A percentile compares a stretch with the other conserved stretches of the same genome.
Evolutionary conservation across 164 flowering plant genomes (phyloP).

Genomic region (Sedum album): DNA sequence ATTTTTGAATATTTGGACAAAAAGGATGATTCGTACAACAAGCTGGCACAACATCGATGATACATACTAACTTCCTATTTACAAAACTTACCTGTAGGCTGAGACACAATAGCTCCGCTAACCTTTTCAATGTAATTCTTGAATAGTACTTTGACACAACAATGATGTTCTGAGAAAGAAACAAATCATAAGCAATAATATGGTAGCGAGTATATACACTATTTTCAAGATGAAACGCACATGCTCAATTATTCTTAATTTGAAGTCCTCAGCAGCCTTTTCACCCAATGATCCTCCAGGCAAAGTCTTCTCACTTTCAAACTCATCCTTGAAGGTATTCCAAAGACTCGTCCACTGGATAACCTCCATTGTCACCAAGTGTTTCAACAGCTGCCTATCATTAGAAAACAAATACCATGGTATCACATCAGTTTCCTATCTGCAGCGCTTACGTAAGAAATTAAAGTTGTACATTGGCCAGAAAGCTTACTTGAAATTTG

Average conservation of each 20-base stretch:
- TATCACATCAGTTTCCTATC: background rate
- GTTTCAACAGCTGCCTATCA: constrained; percentile 67
- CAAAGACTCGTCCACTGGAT: constrained; percentile 88
- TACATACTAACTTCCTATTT: background rate
- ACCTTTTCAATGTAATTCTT: constrained; percentile 80
- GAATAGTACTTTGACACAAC: constrained; percentile 97
- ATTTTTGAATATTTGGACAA: background rate
- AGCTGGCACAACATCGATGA: background rate
- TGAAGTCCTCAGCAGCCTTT: constrained; percentile 88
- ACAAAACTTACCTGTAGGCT: constrained; percentile 53
- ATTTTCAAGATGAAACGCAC: constrained; percentile 24
- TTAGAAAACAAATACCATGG: constrained; percentile 6
- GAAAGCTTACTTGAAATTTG: constrained; percentile 51
- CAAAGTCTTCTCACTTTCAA: constrained; percentile 78
- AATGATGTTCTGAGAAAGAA: constrained; percentile 66
- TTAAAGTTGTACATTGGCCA: background rate
- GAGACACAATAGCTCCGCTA: constrained; percentile 80
- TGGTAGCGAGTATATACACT: background rate
- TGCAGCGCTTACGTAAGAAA: no score
- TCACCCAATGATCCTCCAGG: constrained; percentile 79
- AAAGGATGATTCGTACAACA: background rate
- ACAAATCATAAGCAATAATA: background rate
- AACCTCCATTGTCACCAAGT: constrained; percentile 92
- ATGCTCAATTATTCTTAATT: constrained; percentile 87
- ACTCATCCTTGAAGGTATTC: constrained; percentile 64